These are phyloP conservation scores for Gossypium stocksii DNA, from an alignment of 345 rosid species.

Conservation along the genomic window DNA sequence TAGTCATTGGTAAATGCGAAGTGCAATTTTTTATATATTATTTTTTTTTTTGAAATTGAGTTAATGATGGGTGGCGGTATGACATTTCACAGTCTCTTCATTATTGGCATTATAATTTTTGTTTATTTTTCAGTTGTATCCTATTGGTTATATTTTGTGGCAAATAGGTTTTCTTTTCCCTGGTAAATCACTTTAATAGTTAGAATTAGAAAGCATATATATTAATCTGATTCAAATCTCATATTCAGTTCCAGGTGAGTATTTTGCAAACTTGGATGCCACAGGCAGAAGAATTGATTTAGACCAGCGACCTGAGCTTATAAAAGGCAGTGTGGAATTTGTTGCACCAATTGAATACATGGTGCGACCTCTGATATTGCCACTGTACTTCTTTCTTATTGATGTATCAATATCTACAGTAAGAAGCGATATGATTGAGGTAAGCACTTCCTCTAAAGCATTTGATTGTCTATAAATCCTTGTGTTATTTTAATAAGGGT, in stretches of 20 bases:
- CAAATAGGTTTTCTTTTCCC: not conserved
- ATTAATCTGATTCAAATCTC: constrained; percentile 17
- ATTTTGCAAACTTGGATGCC: constrained; percentile 90
- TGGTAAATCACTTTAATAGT: not conserved
- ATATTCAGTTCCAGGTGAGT: constrained; percentile 85
- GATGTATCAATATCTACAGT: constrained; percentile 90
- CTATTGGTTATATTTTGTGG: not conserved
- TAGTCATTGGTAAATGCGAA: not conserved
- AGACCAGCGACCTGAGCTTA: constrained; percentile 96
- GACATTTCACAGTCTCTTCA: not conserved
- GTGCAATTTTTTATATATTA: not conserved
- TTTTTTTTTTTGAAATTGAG: not conserved
- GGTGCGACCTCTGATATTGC: constrained; percentile 99
- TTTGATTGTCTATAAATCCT: constrained; percentile 1
- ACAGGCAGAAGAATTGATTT: constrained; percentile 84
- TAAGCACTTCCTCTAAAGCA: constrained; percentile 34
- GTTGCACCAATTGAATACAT: constrained; percentile 98
- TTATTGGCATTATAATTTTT: not conserved
- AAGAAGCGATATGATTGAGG: constrained; percentile 97
- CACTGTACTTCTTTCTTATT: constrained; percentile 88
- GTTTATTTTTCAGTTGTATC: not conserved
- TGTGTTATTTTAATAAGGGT: not conserved
- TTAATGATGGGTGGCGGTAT: not conserved
- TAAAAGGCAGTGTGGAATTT: constrained; percentile 86
- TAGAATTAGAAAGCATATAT: not conserved